Evolutionary conservation across 352 stramenopile species (phyloP).

Genomic region (Phytophthora syringae): DNA sequence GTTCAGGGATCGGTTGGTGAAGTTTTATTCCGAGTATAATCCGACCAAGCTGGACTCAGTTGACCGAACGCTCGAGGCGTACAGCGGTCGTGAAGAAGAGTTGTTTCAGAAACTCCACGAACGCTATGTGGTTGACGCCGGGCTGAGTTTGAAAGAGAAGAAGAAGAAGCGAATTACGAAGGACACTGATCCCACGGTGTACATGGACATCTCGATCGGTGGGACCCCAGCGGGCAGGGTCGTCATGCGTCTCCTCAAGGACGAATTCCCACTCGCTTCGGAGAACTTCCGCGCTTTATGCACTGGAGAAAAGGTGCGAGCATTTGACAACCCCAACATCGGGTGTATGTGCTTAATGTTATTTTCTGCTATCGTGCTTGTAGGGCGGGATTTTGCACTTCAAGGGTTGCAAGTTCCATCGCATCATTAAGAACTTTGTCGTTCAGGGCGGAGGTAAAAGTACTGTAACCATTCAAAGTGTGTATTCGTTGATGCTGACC

Average conservation of each 20-base stretch:
- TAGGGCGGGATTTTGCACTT: slow-evolving; percentile 67
- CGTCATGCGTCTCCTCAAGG: slow-evolving; percentile 95
- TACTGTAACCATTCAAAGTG: neutral
- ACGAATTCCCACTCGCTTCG: slow-evolving; percentile 93
- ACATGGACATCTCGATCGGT: slow-evolving; percentile 95
- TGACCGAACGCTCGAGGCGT: slow-evolving; percentile 63
- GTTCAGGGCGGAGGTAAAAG: slow-evolving; percentile 78
- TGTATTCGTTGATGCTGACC: neutral
- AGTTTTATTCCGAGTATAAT: slow-evolving; percentile 81
- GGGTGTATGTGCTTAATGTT: neutral
- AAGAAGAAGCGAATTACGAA: slow-evolving; percentile 67
- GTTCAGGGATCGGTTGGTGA: slow-evolving; percentile 50
- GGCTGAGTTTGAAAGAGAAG: slow-evolving; percentile 42
- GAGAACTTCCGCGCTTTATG: slow-evolving; percentile 95
- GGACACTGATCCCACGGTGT: slow-evolving; percentile 88
- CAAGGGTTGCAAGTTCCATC: slow-evolving; percentile 91
- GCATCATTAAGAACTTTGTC: slow-evolving; percentile 94
- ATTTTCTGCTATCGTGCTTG: neutral
- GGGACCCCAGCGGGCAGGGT: slow-evolving; percentile 86
- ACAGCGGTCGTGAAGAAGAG: slow-evolving; percentile 64
- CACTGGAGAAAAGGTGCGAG: slow-evolving; percentile 81
- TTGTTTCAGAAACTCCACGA: slow-evolving; percentile 73
- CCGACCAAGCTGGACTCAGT: slow-evolving; percentile 56
- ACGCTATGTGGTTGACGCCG: slow-evolving; percentile 54
- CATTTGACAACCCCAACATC: neutral